These are phyloP conservation scores for Blastobotrys elegans DNA, from an alignment of 1,139 yeast species.

Conservation along the genomic window DNA sequence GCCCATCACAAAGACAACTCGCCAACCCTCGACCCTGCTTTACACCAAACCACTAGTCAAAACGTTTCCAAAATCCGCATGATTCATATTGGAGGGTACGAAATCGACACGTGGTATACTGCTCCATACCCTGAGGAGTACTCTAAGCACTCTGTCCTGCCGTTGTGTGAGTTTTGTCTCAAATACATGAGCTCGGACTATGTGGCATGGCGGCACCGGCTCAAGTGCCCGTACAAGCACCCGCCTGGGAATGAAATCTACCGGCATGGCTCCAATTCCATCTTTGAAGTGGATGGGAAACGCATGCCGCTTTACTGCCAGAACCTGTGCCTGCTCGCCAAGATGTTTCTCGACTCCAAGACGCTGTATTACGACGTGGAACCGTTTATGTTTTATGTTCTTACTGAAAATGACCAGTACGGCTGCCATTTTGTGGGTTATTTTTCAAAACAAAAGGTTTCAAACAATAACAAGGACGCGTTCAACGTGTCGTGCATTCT, in stretches of 20 bases:
- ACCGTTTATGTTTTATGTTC: conserved; percentile 83
- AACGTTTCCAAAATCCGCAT: conserved; percentile 40
- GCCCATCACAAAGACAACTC: conserved; percentile 2
- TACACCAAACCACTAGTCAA: conserved; percentile 6
- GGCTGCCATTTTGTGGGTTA: conserved; percentile 86
- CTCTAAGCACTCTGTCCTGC: conserved; percentile 55
- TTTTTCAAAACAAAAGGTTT: conserved; percentile 79
- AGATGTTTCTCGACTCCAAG: conserved; percentile 82
- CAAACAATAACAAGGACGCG: conserved; percentile 36
- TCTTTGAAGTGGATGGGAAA: conserved; percentile 92
- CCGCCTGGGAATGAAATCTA: conserved; percentile 95
- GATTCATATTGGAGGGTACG: conserved; percentile 65
- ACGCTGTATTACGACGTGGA: conserved; percentile 93
- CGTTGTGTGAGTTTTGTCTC: conserved; percentile 81
- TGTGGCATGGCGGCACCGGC: conserved; percentile 61
- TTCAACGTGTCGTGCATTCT: conserved; percentile 88
- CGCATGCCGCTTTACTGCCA: conserved; percentile 80
- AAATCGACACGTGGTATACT: conserved; percentile 86
- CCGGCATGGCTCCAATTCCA: conserved; percentile 54
- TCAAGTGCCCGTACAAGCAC: conserved; percentile 61
- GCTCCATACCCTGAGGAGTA: conserved; percentile 93
- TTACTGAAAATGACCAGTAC: conserved; percentile 60
- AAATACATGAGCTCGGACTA: conserved; percentile 73
- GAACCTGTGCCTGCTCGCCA: conserved; percentile 82
- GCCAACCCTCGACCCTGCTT: background rate